These are phyloP conservation scores for Panaeolus cyanescens DNA, from an alignment of 768 basidiomycete genomes.

Conservation along the genomic window DNA sequence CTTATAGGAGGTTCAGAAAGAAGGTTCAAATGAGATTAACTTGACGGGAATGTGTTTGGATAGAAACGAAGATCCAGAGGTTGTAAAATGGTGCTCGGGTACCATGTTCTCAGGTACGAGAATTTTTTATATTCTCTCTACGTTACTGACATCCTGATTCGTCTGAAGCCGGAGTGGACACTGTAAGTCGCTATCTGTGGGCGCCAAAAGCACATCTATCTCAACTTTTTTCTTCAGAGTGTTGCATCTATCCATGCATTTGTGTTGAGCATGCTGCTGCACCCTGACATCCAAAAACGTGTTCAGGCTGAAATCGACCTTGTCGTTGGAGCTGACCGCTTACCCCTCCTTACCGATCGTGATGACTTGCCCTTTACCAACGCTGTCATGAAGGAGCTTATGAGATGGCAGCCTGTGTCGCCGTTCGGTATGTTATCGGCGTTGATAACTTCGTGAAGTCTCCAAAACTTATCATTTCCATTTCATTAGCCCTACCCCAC, in stretches of 20 bases:
- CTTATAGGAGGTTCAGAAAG: conserved; percentile 7
- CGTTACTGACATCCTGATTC: not conserved
- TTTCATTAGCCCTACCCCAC: conserved; percentile 14
- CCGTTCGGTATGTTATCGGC: conserved; percentile 33
- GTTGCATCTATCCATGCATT: conserved; percentile 33
- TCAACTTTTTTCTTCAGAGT: conserved; percentile 16
- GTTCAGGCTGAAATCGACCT: conserved; percentile 40
- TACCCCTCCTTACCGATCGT: conserved; percentile 35
- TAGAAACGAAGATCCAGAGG: conserved; percentile 21
- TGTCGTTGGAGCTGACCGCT: conserved; percentile 29
- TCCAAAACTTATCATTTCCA: not conserved
- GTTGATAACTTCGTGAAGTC: too few species aligned
- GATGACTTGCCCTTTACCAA: conserved; percentile 32
- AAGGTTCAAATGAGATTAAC: conserved; percentile 16
- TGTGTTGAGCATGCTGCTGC: conserved; percentile 34
- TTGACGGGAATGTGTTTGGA: conserved; percentile 20
- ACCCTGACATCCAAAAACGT: conserved; percentile 33
- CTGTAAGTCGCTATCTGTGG: conserved; percentile 10
- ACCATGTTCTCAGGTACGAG: conserved; percentile 25
- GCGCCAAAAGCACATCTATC: too few species aligned
- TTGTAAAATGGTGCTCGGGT: conserved; percentile 26
- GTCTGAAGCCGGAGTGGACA: conserved; percentile 30
- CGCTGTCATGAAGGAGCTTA: conserved; percentile 36
- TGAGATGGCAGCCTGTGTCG: conserved; percentile 31
- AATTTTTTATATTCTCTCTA: not conserved